Conservation (phyloP, 495 filamentous ascomycete genomes). For the Penicillium goetzii region DNA sequence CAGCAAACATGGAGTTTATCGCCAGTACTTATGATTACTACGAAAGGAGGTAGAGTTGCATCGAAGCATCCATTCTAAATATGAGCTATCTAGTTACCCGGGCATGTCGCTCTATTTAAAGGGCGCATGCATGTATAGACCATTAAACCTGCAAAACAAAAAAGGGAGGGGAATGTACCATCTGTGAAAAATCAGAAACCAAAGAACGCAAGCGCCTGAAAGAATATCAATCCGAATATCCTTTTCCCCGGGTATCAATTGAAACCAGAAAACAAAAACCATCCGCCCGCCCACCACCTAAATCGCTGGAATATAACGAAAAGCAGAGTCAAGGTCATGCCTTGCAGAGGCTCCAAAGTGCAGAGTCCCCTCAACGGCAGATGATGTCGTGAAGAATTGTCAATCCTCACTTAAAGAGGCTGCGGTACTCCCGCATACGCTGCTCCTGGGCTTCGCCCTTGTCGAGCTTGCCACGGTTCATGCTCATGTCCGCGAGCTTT, state of each 20-base stretch:
- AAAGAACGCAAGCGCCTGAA: constrained; percentile 16
- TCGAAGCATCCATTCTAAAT: constrained; percentile 6
- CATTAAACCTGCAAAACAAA: not conserved
- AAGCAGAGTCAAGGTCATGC: constrained; percentile 1
- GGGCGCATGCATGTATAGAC: not conserved
- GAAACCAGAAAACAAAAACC: constrained; percentile 15
- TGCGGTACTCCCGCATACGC: constrained; percentile 77
- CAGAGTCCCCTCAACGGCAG: not conserved
- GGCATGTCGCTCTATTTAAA: not conserved
- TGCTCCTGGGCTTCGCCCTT: constrained; percentile 75
- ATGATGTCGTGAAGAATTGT: constrained; percentile 2
- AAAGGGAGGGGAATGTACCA: not conserved
- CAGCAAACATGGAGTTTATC: not conserved
- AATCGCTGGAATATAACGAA: constrained; percentile 3
- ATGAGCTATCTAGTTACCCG: not conserved
- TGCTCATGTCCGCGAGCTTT: constrained; percentile 80
- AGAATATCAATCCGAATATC: constrained; percentile 6
- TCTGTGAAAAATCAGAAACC: constrained; percentile 7
- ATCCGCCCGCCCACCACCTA: not conserved
- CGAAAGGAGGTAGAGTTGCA: not conserved
- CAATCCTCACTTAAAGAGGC: constrained; percentile 70
- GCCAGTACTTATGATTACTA: not conserved
- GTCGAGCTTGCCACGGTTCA: constrained; percentile 71
- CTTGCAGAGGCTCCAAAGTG: not conserved
- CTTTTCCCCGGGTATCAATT: constrained; percentile 26